Conservation (phyloP, 306 rosid species). For the Prunus kanzakura region DNA sequence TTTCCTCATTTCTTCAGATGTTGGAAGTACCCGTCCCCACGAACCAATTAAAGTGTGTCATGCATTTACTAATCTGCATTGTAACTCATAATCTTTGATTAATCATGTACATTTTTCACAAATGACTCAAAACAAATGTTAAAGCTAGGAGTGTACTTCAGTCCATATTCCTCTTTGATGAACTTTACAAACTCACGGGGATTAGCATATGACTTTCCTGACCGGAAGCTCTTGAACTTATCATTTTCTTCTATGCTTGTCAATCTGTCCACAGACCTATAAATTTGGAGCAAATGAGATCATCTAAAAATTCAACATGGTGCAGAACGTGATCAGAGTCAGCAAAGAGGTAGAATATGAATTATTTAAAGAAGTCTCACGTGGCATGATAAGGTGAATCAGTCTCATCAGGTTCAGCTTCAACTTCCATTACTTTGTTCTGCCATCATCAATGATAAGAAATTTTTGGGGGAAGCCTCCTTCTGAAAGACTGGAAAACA, state of each 20-base stretch:
- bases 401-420: conserved; percentile 31
- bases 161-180: conserved; percentile 51
- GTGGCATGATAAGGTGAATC: conserved; percentile 49
- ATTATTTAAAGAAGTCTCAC: background rate
- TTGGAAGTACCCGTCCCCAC: conserved; percentile 75
- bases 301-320: background rate
- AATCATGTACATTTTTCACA: background rate
- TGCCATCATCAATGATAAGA: conserved; percentile 77
- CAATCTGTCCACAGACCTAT: conserved; percentile 62
- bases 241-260: conserved; percentile 56
- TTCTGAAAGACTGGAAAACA: conserved; percentile 37
- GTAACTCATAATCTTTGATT: conserved; percentile 1
- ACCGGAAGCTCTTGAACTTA: conserved; percentile 48
- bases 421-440: conserved; percentile 42
- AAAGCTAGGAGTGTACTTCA: conserved; percentile 40
- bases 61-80: conserved; percentile 51
- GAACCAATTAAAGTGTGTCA: conserved; percentile 85
- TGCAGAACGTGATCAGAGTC: background rate
- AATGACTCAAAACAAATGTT: background rate
- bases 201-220: conserved; percentile 29
- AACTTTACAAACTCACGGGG: conserved; percentile 44
- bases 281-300: conserved; percentile 12
- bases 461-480: conserved; percentile 65
- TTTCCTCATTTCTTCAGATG: conserved; percentile 50
- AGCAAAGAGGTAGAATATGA: background rate